Evolutionary conservation across 2,329 filamentous ascomycete genomes (phyloP).

Genomic region (Arthrobotrys sphaeroides): DNA sequence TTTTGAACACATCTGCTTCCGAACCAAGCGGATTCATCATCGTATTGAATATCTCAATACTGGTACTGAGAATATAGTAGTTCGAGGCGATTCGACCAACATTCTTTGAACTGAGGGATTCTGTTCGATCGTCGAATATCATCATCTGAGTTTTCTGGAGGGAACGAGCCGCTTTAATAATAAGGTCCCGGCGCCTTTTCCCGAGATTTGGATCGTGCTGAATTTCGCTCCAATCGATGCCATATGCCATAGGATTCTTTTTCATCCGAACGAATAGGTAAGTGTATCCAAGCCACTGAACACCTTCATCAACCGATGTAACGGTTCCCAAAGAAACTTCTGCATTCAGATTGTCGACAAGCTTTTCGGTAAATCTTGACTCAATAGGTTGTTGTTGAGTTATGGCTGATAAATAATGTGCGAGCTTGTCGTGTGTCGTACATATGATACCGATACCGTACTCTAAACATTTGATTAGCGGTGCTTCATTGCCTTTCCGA

Average conservation of each 20-base stretch:
- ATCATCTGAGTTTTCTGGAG: slow-evolving; percentile 98
- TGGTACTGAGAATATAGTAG: slow-evolving; percentile 92
- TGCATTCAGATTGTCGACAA: slow-evolving; percentile 96
- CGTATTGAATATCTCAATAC: slow-evolving; percentile 93
- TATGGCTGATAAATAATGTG: slow-evolving; percentile 90
- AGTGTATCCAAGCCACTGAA: slow-evolving; percentile 97
- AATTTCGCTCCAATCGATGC: slow-evolving; percentile 93
- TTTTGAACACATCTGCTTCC: slow-evolving; percentile 90
- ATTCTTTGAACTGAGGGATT: slow-evolving; percentile 92
- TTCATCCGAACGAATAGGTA: slow-evolving; percentile 98
- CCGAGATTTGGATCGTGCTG: slow-evolving; percentile 88
- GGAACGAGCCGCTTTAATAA: slow-evolving; percentile 85
- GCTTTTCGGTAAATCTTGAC: slow-evolving; percentile 90
- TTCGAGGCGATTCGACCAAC: slow-evolving; percentile 96
- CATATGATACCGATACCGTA: slow-evolving; percentile 98
- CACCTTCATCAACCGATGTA: slow-evolving; percentile 89
- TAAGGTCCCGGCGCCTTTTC: slow-evolving; percentile 81
- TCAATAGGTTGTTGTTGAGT: slow-evolving; percentile 97
- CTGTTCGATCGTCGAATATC: slow-evolving; percentile 93
- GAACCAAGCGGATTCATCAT: slow-evolving; percentile 88
- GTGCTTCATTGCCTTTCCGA: not conserved
- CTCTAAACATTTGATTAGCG: slow-evolving; percentile 64
- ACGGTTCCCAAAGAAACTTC: slow-evolving; percentile 94
- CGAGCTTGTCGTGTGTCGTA: slow-evolving; percentile 90
- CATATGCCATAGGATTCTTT: slow-evolving; percentile 87